phyloP scores from a whole-genome alignment of 495 filamentous ascomycete species.

The Aspergillus baeticus region DNA sequence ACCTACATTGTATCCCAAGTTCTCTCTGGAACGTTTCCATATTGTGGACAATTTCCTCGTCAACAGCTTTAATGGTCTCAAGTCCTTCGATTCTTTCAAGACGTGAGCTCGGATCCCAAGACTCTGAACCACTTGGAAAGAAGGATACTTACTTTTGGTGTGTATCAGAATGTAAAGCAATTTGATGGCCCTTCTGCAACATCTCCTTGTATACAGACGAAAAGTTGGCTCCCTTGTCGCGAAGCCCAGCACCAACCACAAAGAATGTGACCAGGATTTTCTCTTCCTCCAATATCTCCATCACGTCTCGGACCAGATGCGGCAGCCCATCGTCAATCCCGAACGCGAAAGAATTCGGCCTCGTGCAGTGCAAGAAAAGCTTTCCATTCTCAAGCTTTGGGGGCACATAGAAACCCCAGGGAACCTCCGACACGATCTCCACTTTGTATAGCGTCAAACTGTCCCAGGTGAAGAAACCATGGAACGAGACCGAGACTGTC shows the following conservation, averaged over 20 bases:
- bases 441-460: constrained; percentile 56
- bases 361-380: constrained; percentile 63
- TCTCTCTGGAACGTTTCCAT: constrained; percentile 53
- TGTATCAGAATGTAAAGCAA: constrained; percentile 72
- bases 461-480: constrained; percentile 62
- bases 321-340: constrained; percentile 79
- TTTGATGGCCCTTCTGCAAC: constrained; percentile 65
- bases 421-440: constrained; percentile 58
- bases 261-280: constrained; percentile 74
- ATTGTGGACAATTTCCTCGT: constrained; percentile 67
- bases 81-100: constrained; percentile 61
- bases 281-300: constrained; percentile 62
- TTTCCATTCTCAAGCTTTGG: constrained; percentile 61
- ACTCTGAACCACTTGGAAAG: background rate
- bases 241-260: constrained; percentile 65
- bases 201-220: constrained; percentile 66
- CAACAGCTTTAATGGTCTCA: constrained; percentile 54
- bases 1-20: constrained; percentile 46
- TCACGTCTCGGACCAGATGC: constrained; percentile 57
- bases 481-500: constrained; percentile 63
- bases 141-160: constrained; percentile 56
- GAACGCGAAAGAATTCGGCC: constrained; percentile 75
- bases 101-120: background rate
- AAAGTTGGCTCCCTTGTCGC: constrained; percentile 59
- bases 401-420: constrained; percentile 47